Conservation (phyloP, 2,329 filamentous ascomycete genomes). For the Alternaria atra region DNA sequence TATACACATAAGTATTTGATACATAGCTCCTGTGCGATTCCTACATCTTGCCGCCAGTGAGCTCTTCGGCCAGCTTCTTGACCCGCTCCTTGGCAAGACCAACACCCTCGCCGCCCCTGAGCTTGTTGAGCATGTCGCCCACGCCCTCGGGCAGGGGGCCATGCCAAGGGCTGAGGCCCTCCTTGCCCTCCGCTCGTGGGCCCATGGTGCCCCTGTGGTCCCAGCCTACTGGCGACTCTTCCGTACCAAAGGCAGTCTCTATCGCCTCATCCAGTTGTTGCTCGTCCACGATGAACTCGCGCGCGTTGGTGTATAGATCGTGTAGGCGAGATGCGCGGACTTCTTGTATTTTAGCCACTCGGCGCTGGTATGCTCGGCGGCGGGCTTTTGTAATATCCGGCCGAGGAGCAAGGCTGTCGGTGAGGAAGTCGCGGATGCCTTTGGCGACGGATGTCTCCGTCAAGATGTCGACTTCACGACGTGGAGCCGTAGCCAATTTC, state of each 20-base stretch:
- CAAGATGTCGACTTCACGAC: constrained; percentile 68
- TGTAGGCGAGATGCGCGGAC: constrained; percentile 77
- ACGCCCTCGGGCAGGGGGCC: constrained; percentile 44
- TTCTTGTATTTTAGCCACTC: constrained; percentile 63
- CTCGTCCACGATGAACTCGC: constrained; percentile 85
- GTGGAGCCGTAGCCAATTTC: constrained; percentile 67
- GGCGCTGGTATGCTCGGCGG: constrained; percentile 49
- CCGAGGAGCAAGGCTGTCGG: constrained; percentile 38
- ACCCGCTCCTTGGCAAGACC: constrained; percentile 65
- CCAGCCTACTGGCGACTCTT: constrained; percentile 57
- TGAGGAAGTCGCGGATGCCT: constrained; percentile 47
- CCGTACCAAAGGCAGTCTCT: constrained; percentile 77
- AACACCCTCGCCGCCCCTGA: constrained; percentile 48
- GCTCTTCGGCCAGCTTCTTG: constrained; percentile 70
- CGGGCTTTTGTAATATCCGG: constrained; percentile 38
- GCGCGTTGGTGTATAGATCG: constrained; percentile 88
- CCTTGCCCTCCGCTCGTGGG: constrained; percentile 26
- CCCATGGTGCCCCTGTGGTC: constrained; percentile 32
- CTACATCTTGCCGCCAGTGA: constrained; percentile 70
- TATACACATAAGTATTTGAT: constrained; percentile 2
- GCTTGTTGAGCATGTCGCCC: constrained; percentile 43
- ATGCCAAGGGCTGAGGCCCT: constrained; percentile 45
- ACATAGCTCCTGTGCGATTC: neutral
- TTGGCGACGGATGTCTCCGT: constrained; percentile 43
- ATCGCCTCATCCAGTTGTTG: constrained; percentile 77